Conservation (phyloP, 2,329 filamentous ascomycete genomes). For the Colletotrichum magnum region DNA sequence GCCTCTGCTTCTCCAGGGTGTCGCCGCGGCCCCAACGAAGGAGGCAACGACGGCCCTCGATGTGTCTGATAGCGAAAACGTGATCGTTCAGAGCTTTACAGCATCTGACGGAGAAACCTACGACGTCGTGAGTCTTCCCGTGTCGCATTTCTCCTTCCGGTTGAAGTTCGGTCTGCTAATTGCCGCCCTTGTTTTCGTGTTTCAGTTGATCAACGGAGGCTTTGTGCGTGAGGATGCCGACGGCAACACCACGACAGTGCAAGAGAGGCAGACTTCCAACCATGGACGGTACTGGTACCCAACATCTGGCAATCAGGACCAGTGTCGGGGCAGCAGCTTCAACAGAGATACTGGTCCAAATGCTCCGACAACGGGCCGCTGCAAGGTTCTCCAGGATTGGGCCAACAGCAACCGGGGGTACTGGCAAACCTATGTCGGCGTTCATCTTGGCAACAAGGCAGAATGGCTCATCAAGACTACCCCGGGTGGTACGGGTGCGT, state of each 20-base stretch:
- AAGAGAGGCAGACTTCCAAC: too few species aligned
- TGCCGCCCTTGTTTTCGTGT: not conserved
- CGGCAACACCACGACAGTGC: too few species aligned
- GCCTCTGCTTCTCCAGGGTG: too few species aligned
- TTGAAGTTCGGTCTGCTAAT: not conserved
- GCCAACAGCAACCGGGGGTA: too few species aligned
- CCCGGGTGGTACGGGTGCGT: not conserved
- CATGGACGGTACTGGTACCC: fast-evolving
- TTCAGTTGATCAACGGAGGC: not conserved
- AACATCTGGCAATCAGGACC: too few species aligned
- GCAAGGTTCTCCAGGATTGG: too few species aligned
- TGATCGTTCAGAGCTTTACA: not conserved
- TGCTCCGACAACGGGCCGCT: too few species aligned
- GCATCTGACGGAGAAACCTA: not conserved
- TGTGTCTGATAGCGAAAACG: not conserved
- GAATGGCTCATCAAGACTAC: not conserved
- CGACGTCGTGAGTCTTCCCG: not conserved
- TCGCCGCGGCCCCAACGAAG: not conserved
- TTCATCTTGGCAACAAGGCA: not conserved
- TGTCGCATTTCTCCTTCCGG: too few species aligned
- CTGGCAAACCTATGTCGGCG: not conserved
- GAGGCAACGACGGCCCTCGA: not conserved
- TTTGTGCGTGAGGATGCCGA: not conserved
- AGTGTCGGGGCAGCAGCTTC: too few species aligned
- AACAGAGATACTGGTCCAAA: too few species aligned